These are phyloP conservation scores for Oryza meyeriana DNA, from an alignment of 176 grass and related monocot genomes.

Conservation along the genomic window DNA sequence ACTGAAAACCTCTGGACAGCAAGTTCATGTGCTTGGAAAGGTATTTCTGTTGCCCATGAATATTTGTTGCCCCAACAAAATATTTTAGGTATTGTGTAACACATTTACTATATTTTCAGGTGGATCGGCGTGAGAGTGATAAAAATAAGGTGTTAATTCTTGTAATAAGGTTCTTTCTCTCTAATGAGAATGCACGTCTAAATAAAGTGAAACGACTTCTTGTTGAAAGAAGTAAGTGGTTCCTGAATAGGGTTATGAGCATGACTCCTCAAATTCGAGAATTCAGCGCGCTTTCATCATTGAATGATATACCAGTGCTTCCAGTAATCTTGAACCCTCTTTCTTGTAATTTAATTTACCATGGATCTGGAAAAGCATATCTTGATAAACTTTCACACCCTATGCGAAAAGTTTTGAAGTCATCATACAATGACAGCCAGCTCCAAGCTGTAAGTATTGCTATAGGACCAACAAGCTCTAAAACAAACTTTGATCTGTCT, in stretches of 20 bases:
- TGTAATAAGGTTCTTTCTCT: conserved; percentile 73
- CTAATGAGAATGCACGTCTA: conserved; percentile 61
- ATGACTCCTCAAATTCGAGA: conserved; percentile 88
- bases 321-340: conserved; percentile 80
- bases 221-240: conserved; percentile 90
- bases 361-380: conserved; percentile 45
- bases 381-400: conserved; percentile 59
- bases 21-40: conserved; percentile 87
- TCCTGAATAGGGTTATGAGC: conserved; percentile 81
- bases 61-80: conserved; percentile 21
- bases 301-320: conserved; percentile 88
- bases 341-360: conserved; percentile 36
- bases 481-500: conserved; percentile 64
- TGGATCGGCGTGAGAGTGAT: conserved; percentile 76
- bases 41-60: conserved; percentile 46
- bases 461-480: conserved; percentile 36
- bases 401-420: conserved; percentile 63
- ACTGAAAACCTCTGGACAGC: conserved; percentile 56
- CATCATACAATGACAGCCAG: conserved; percentile 82
- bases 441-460: conserved; percentile 71
- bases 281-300: conserved; percentile 85
- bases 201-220: conserved; percentile 83
- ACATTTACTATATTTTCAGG: conserved; percentile 53
- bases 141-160: conserved; percentile 67
- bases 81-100: conserved; percentile 11